phyloP scores from a whole-genome alignment of 2,329 filamentous ascomycete genomes.

The Dothistroma pini region DNA sequence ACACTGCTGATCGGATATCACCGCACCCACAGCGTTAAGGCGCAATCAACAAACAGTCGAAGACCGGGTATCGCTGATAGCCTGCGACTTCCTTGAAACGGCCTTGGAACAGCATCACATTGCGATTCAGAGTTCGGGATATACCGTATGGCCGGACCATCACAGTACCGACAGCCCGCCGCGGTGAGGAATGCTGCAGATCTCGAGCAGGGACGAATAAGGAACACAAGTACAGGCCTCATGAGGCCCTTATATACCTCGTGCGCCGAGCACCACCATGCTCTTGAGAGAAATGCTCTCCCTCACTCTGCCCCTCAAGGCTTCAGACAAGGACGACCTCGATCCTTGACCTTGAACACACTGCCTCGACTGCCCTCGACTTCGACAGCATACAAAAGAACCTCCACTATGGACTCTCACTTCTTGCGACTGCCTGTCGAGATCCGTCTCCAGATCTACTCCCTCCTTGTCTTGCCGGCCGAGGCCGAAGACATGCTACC shows the following conservation, averaged over 20 bases:
- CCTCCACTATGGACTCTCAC: constrained; percentile 18
- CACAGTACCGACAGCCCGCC: constrained; percentile 1
- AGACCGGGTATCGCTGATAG: neutral
- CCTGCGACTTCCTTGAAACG: neutral
- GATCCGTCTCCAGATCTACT: constrained; percentile 48
- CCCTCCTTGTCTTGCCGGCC: constrained; percentile 40
- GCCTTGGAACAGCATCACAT: neutral
- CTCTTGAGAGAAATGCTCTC: constrained; percentile 5
- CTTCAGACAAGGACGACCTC: constrained; percentile 6
- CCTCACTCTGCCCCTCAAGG: neutral
- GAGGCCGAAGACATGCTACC: constrained; percentile 30
- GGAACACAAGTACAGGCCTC: constrained; percentile 4
- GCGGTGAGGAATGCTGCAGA: constrained; percentile 3
- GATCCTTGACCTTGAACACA: constrained; percentile 16
- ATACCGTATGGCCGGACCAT: neutral
- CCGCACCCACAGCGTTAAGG: neutral
- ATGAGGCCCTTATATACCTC: constrained; percentile 25
- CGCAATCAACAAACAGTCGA: neutral
- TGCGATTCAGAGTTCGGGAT: neutral
- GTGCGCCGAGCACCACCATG: constrained; percentile 23
- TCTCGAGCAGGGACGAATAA: neutral
- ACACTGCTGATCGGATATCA: neutral
- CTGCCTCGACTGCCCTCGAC: constrained; percentile 14
- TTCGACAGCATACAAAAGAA: constrained; percentile 5
- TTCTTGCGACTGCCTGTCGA: constrained; percentile 46